Evolutionary conservation across 345 rosid species (phyloP).

Genomic region (Viola odorata): DNA sequence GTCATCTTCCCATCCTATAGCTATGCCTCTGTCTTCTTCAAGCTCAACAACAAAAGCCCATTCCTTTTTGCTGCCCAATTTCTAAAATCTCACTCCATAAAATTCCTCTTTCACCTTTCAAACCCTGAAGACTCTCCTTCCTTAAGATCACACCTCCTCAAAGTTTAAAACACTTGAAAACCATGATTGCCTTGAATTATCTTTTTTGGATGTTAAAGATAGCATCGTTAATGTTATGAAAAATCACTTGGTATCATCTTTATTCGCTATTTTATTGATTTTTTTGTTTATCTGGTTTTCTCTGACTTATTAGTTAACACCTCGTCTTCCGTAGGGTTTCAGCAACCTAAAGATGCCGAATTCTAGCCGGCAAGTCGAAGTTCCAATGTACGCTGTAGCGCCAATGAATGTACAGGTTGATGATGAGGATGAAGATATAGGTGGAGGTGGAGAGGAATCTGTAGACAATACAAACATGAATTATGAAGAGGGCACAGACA

Average conservation of each 20-base stretch:
- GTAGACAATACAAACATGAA: slow-evolving; percentile 26
- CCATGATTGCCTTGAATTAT: too few relatives aligned
- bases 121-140: not conserved
- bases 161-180: not conserved
- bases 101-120: not conserved
- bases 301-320: not conserved
- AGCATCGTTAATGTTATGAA: not conserved
- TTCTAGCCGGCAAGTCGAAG: slow-evolving; percentile 15
- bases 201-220: not conserved
- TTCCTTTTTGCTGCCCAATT: not conserved
- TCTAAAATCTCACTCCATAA: not conserved
- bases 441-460: slow-evolving; percentile 29
- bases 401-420: slow-evolving; percentile 15
- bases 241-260: not conserved
- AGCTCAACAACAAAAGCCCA: not conserved
- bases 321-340: not conserved
- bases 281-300: not conserved
- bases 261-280: not conserved
- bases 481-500: slow-evolving; percentile 20
- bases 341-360: slow-evolving; percentile 15
- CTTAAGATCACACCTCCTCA: not conserved
- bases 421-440: slow-evolving; percentile 19
- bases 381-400: slow-evolving; percentile 17
- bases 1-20: slow-evolving; percentile 2
- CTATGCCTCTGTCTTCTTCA: too few relatives aligned